Evolutionary conservation across 176 grass and related monocot species (phyloP), one percentile per base, ranked within the genome.

Genomic region (Puccinellia tenuiflora): DNA sequence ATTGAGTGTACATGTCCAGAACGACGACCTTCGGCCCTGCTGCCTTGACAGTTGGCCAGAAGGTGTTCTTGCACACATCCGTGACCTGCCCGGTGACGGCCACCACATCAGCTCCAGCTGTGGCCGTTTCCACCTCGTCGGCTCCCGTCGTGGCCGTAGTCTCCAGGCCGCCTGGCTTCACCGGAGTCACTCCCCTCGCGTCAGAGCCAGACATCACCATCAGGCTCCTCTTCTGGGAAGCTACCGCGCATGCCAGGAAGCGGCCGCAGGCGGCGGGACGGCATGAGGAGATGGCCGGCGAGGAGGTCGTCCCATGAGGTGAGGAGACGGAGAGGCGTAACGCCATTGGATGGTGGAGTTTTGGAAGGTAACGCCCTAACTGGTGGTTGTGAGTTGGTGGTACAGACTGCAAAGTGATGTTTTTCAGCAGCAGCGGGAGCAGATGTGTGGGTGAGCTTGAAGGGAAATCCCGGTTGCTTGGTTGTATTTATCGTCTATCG

Each of bases 1-100:
- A 99, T 88, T 96, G 86, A 16, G 97, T 96, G 79, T 99, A 99
- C 97, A 99, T 96, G 80, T 99, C 97, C 14, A 99, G 89, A 57
- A 99, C 93, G 62, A 99, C 93, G 26, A 94, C 6, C 86, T 92
- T 94, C 20, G 88, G 62, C 54, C 84, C 93, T 76, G 97, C 91
- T 31, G 93, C 85, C 68, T 96, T 82, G 62, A 99, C 93, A 70
- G 89, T 93, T 48, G 93, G 91, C 93, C 93, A 99, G 89, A 99
- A 99, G 38, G 91, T 99, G 57, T 99, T 93, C 84, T 99, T 99
- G 67, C 26, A 85, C 50, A 96, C 97, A 84, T 99, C 93, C 3
- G 91, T 96, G 37, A 99, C 97, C 79, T 90, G 74, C 16, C 97
- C 93, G 28, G 87, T 87, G 57, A 86, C 86, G 9, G 88, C 86